A percentile compares a stretch with the other conserved stretches of the same genome.
Evolutionary conservation across 2,329 filamentous ascomycete genomes (phyloP).

Genomic region (Zymoseptoria crescenta): DNA sequence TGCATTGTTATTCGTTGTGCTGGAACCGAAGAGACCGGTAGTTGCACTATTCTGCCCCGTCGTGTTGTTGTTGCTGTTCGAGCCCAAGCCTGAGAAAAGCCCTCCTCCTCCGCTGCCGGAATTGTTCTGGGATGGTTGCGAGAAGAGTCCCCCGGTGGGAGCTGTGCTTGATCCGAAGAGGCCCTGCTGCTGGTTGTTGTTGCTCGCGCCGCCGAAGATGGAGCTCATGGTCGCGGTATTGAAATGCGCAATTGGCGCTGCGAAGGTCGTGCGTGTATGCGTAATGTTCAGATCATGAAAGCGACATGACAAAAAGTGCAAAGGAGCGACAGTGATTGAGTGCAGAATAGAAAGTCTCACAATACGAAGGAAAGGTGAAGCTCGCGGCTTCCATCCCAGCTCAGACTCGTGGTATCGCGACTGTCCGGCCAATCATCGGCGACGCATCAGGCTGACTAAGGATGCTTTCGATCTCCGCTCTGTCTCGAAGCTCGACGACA

Average conservation of each 20-base stretch:
- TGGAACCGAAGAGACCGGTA: conserved; percentile 5
- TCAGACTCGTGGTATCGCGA: neutral
- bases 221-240: conserved; percentile 18
- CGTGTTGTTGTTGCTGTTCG: conserved; percentile 3
- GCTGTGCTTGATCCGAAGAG: conserved; percentile 8
- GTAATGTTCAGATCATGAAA: neutral
- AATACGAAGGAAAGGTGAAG: neutral
- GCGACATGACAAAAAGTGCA: neutral
- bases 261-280: neutral
- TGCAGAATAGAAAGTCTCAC: neutral
- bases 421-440: conserved; percentile 9
- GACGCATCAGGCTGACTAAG: neutral
- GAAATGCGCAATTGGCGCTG: conserved; percentile 1
- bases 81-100: conserved; percentile 26
- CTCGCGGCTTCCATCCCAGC: neutral
- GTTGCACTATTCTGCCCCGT: conserved; percentile 1
- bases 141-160: conserved; percentile 11
- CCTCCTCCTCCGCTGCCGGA: conserved; percentile 14
- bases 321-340: neutral
- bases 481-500: neutral
- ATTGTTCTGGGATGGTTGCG: conserved; percentile 1
- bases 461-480: neutral
- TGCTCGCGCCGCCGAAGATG: conserved; percentile 15
- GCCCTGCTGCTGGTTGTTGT: conserved; percentile 5
- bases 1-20: conserved; percentile 4